These are phyloP conservation scores for Salix purpurea DNA, from an alignment of 345 rosid species.

Conservation along the genomic window DNA sequence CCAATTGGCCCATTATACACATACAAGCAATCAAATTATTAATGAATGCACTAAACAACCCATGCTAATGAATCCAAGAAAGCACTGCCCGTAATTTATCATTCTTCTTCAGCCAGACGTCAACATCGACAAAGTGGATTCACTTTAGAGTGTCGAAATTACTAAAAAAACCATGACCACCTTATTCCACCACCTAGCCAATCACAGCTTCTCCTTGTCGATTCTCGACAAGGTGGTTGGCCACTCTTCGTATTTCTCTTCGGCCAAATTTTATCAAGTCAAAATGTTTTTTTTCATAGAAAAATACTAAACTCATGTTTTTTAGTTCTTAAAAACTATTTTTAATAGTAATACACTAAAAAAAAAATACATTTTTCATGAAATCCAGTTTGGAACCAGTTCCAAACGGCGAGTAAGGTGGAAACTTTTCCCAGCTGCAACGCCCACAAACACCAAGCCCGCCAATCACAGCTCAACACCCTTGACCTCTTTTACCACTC, in stretches of 20 bases:
- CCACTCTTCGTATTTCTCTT: background rate
- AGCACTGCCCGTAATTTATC: too few relatives aligned
- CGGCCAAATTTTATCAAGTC: background rate
- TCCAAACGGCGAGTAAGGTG: background rate
- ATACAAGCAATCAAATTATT: background rate
- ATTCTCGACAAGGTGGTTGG: conserved; percentile 25
- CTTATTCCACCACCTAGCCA: conserved; percentile 17
- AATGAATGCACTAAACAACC: background rate
- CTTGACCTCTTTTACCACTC: conserved; percentile 31
- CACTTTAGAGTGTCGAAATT: conserved; percentile 1
- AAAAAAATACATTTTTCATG: too few relatives aligned
- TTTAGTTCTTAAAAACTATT: too few relatives aligned
- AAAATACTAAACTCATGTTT: too few relatives aligned
- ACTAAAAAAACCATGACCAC: conserved; percentile 11
- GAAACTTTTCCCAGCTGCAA: conserved; percentile 12
- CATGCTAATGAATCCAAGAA: background rate
- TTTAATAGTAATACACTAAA: too few relatives aligned
- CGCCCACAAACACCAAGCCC: conserved; percentile 35
- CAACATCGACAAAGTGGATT: background rate
- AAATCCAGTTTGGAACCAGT: too few relatives aligned
- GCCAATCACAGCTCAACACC: conserved; percentile 76
- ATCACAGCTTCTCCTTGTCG: conserved; percentile 26
- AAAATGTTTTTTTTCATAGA: too few relatives aligned
- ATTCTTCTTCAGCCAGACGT: background rate
- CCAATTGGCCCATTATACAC: too few relatives aligned